Conservation (phyloP, 495 filamentous ascomycete genomes). For the Neurospora hispaniola region DNA sequence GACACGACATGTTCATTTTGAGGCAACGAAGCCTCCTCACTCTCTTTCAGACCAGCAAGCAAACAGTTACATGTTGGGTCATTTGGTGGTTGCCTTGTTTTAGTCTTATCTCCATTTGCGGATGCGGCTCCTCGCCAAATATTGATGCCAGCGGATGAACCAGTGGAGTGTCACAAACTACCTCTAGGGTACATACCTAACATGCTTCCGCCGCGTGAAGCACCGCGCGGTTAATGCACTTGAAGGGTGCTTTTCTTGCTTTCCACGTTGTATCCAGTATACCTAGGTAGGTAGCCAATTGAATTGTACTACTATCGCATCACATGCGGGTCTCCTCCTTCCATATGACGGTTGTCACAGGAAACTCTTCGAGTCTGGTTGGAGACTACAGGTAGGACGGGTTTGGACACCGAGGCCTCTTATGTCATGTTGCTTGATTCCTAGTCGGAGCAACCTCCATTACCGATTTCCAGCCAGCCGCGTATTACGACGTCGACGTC, state of each 20-base stretch:
- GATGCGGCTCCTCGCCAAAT: neutral
- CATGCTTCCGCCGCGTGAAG: neutral
- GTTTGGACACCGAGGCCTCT: neutral
- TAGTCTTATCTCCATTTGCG: neutral
- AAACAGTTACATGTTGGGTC: neutral
- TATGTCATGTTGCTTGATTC: neutral
- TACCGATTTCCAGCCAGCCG: neutral
- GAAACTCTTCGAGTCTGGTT: neutral
- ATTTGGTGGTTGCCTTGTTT: neutral
- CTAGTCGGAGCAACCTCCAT: neutral
- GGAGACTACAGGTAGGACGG: neutral
- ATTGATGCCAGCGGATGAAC: neutral
- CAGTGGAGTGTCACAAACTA: neutral
- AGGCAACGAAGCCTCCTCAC: neutral
- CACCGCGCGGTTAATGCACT: neutral
- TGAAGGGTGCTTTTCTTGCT: neutral
- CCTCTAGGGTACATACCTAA: too few relatives aligned
- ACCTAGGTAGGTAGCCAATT: neutral
- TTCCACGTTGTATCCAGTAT: neutral
- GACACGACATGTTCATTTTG: neutral
- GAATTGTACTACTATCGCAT: neutral
- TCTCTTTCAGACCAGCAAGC: neutral
- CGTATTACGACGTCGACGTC: neutral
- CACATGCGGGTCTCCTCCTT: neutral
- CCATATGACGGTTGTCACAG: neutral